phyloP scores from a whole-genome alignment of 345 rosid species.

The Eucalyptus regnans region DNA sequence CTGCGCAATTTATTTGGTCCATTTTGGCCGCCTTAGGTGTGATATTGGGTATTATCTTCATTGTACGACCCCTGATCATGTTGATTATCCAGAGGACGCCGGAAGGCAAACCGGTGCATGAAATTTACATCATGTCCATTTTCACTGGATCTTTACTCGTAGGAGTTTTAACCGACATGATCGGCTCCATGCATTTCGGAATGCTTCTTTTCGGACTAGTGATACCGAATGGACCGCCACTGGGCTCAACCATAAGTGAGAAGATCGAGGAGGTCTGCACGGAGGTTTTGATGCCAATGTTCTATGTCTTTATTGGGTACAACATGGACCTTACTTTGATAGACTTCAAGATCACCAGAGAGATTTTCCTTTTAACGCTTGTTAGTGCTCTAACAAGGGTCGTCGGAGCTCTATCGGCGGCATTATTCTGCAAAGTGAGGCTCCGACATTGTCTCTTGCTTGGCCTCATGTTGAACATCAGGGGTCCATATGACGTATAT shows the following conservation, averaged over 20 bases:
- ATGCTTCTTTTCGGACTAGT: conserved; percentile 3
- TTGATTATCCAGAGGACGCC: not conserved
- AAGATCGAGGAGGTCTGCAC: conserved; percentile 6
- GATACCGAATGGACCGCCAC: conserved; percentile 11
- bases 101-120: not conserved
- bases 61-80: not conserved
- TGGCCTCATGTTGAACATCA: conserved; percentile 9
- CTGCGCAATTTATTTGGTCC: not conserved
- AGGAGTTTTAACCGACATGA: not conserved
- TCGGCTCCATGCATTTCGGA: not conserved
- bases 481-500: conserved; percentile 4
- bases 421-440: not conserved
- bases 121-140: not conserved
- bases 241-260: conserved; percentile 5
- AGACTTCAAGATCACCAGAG: not conserved
- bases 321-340: not conserved
- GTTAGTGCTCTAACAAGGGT: not conserved
- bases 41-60: not conserved
- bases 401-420: not conserved
- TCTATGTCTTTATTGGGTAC: conserved; percentile 6
- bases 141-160: not conserved
- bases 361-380: not conserved
- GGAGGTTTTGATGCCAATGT: conserved; percentile 11
- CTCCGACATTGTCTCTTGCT: not conserved
- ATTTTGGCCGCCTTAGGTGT: not conserved